A percentile compares a stretch with the other conserved stretches of the same genome.
Evolutionary conservation across 345 rosid genomes (phyloP).

Genomic region (Ceriops decandra): DNA sequence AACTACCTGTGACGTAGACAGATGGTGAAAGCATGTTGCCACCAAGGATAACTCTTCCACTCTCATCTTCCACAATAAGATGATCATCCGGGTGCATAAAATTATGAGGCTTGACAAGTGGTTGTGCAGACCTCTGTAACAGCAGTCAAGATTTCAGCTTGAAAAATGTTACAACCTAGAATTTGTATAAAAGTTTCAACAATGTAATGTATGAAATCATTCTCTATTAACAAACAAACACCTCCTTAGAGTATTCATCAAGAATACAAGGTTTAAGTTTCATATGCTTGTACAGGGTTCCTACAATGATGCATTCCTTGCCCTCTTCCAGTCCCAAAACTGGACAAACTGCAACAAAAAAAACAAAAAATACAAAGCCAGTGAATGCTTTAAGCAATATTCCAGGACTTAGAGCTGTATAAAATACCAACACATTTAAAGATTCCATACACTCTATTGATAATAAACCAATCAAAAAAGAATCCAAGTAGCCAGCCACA

Average conservation of each 20-base stretch:
- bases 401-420: conserved; percentile 9
- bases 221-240: conserved; percentile 17
- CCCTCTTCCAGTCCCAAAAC: conserved; percentile 77
- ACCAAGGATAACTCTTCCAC: conserved; percentile 83
- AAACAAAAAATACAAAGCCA: neutral
- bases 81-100: conserved; percentile 79
- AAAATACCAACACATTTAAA: conserved; percentile 1
- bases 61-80: conserved; percentile 87
- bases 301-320: conserved; percentile 80
- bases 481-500: neutral
- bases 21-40: conserved; percentile 61
- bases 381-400: conserved; percentile 1
- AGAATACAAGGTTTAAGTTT: conserved; percentile 91
- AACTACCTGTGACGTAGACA: conserved; percentile 70
- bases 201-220: neutral
- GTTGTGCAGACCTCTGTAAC: conserved; percentile 69
- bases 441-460: neutral
- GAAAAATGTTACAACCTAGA: neutral
- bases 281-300: conserved; percentile 94
- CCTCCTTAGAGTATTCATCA: conserved; percentile 93
- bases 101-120: conserved; percentile 78
- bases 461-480: neutral
- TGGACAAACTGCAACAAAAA: conserved; percentile 57
- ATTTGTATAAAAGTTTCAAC: conserved; percentile 9
- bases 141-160: conserved; percentile 12